phyloP scores from a whole-genome alignment of 768 basidiomycete species.

The Coprinellus aureogranulatus region DNA sequence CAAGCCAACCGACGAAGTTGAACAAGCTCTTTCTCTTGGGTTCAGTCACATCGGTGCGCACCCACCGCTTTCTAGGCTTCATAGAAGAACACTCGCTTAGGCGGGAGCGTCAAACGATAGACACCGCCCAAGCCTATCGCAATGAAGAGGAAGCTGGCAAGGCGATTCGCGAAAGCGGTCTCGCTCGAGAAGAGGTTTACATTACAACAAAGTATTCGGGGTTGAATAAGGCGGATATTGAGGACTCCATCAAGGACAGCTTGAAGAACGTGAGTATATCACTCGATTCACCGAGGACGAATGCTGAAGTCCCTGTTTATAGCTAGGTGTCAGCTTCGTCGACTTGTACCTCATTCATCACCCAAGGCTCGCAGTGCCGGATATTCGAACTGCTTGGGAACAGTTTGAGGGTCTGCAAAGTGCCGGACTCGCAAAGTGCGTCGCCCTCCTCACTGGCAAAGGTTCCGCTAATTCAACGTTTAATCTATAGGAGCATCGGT shows the following conservation, averaged over 20 bases:
- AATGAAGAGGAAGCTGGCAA: slow-evolving; percentile 33
- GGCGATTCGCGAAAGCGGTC: slow-evolving; percentile 35
- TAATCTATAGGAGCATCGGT: slow-evolving; percentile 56
- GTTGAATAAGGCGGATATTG: slow-evolving; percentile 34
- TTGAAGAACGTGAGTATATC: slow-evolving; percentile 42
- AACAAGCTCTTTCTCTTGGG: slow-evolving; percentile 59
- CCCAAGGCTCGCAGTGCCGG: slow-evolving; percentile 32
- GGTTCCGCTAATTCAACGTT: background rate
- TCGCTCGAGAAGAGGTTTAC: slow-evolving; percentile 44
- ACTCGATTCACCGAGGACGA: background rate
- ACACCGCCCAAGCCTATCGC: slow-evolving; percentile 56
- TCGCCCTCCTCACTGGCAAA: background rate
- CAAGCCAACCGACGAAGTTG: slow-evolving; percentile 50
- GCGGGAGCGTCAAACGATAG: too few species aligned
- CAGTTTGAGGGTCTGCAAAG: slow-evolving; percentile 55
- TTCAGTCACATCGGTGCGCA: slow-evolving; percentile 60
- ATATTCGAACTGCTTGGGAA: slow-evolving; percentile 47
- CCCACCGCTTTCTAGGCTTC: too few species aligned
- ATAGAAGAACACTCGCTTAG: too few species aligned
- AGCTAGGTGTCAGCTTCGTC: slow-evolving; percentile 62
- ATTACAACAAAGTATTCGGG: slow-evolving; percentile 54
- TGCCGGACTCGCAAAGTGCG: slow-evolving; percentile 41
- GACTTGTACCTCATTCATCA: slow-evolving; percentile 72
- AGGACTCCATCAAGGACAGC: slow-evolving; percentile 43
- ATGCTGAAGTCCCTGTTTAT: too few species aligned